Evolutionary conservation across 306 rosid species (phyloP).

Genomic region (Urtica urens): DNA sequence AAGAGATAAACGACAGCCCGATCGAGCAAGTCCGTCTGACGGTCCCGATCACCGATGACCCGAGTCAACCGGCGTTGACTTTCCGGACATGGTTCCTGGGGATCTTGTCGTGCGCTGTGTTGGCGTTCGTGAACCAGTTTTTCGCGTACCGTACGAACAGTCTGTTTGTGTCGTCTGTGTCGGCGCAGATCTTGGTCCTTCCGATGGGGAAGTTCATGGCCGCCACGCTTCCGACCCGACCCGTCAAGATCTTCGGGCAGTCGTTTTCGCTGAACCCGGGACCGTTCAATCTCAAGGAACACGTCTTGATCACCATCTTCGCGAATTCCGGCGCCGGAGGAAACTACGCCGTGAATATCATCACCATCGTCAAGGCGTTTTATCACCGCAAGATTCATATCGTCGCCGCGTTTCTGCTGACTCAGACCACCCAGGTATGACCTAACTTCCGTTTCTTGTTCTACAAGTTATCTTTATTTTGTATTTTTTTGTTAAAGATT

Average conservation of each 20-base stretch:
- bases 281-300: slow-evolving; percentile 71
- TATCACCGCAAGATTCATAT: slow-evolving; percentile 49
- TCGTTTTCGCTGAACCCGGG: slow-evolving; percentile 66
- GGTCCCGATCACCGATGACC: slow-evolving; percentile 55
- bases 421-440: slow-evolving; percentile 78
- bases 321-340: slow-evolving; percentile 59
- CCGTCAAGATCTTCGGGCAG: slow-evolving; percentile 49
- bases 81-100: slow-evolving; percentile 87
- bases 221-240: slow-evolving; percentile 40
- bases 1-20: slow-evolving; percentile 47
- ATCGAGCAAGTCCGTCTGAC: slow-evolving; percentile 84
- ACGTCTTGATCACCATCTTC: slow-evolving; percentile 68
- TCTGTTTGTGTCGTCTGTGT: slow-evolving; percentile 36
- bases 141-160: slow-evolving; percentile 55
- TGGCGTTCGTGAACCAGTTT: slow-evolving; percentile 70
- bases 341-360: slow-evolving; percentile 61
- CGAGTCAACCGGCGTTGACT: slow-evolving; percentile 51
- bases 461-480: not conserved
- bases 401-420: slow-evolving; percentile 47
- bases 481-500: not conserved
- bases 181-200: slow-evolving; percentile 62
- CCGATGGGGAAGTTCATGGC: slow-evolving; percentile 89
- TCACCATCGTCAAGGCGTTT: slow-evolving; percentile 76
- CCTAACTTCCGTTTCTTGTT: too few relatives aligned
- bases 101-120: slow-evolving; percentile 36